phyloP scores from a whole-genome alignment of 1,284 basidiomycete species.

The Irpex sp. region DNA sequence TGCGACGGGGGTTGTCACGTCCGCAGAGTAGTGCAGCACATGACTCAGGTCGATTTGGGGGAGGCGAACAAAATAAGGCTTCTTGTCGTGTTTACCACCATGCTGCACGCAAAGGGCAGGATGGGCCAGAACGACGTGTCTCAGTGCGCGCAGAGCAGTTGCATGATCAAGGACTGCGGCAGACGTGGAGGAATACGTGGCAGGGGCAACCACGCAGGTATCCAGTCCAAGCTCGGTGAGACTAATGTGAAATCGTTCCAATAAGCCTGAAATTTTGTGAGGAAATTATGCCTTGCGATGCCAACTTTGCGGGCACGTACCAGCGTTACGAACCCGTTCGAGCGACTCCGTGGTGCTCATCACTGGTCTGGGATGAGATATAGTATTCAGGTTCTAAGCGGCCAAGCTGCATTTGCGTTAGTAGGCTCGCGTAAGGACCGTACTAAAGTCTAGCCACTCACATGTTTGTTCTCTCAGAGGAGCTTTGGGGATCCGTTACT shows the following conservation, averaged over 20 bases:
- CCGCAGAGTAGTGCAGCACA: conserved; percentile 29
- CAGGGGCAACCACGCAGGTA: conserved; percentile 30
- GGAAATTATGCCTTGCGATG: background rate
- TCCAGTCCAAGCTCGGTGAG: conserved; percentile 30
- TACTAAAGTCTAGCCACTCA: too few species aligned
- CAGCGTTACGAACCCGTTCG: background rate
- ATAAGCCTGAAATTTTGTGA: conserved; percentile 21
- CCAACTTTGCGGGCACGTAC: background rate
- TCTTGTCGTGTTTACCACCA: background rate
- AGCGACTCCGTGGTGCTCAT: background rate
- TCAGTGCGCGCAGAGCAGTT: conserved; percentile 30
- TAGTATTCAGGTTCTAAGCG: background rate
- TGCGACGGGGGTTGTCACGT: conserved; percentile 16
- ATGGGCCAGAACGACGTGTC: conserved; percentile 3
- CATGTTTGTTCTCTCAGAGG: too few species aligned
- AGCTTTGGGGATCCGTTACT: too few species aligned
- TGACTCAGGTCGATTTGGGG: conserved; percentile 27
- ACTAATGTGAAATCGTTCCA: conserved; percentile 32
- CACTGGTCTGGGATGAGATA: background rate
- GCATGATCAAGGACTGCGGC: conserved; percentile 13
- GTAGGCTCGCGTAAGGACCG: too few species aligned
- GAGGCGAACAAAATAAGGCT: conserved; percentile 5
- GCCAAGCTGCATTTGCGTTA: too few species aligned
- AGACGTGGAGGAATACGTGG: conserved; percentile 20
- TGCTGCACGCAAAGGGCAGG: conserved; percentile 7